Evolutionary conservation across 202 grass and related monocot genomes (phyloP), one percentile per base, ranked within the genome.

Genomic region (Schoenoplectus tabernaemontani): DNA sequence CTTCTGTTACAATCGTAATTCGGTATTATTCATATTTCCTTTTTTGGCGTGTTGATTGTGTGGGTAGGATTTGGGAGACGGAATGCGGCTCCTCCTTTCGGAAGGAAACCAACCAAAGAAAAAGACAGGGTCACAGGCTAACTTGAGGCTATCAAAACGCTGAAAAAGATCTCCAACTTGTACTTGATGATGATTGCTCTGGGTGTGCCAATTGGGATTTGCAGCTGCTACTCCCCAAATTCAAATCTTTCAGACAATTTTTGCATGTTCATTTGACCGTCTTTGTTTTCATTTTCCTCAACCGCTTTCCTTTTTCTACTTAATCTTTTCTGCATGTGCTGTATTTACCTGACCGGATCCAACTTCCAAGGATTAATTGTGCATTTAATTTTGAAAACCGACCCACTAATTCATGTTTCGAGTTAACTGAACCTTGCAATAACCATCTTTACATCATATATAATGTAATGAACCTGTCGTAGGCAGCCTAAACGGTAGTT

Each of bases 281-380:
- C 20, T 70, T 70, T 46, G 38, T 70, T 70, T 19, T 28, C 41
- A 15, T 70, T 46, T 71, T 71, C 32, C 1, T 30, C n/a, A n/a
- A n/a, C n/a, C n/a, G n/a, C n/a, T n/a, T n/a, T n/a, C n/a, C n/a
- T n/a, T n/a, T n/a, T n/a, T n/a, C n/a, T n/a, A n/a, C n/a, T 46
- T 47, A 42, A 48, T 72, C 38, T 69, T 73, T 32, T 51, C 39
- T 30, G 22, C 68, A 73, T 44, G 44, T 73, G 68, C 43, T 73
- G 0, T 50, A n/a, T n/a, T 72, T 48, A 73, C 12, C 68, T 32
- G 19, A 6, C n/a, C 36, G 7, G 17, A 67, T 42, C 58, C 51
- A 5, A 63, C n/a, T n/a, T n/a, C n/a, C n/a, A n/a, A n/a, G n/a
- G 59, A 63, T 63, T 34, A n/a, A 66, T 66, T 20, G 10, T 65